Evolutionary conservation across 345 rosid species (phyloP).

Genomic region (Populus euphratica): DNA sequence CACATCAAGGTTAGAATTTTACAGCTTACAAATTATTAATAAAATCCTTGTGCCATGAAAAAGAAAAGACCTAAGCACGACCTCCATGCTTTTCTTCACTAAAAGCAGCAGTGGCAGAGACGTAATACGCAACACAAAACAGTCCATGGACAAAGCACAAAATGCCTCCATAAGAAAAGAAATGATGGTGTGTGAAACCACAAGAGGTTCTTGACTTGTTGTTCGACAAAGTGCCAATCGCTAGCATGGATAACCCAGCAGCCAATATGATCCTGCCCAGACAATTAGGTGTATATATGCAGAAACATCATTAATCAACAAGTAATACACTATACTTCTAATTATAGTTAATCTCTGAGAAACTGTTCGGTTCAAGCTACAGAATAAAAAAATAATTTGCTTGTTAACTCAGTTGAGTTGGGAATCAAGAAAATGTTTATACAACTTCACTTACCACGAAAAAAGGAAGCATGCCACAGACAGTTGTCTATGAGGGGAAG

Average conservation of each 20-base stretch:
- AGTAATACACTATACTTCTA: background rate
- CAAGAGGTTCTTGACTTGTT: conserved; percentile 72
- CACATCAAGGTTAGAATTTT: background rate
- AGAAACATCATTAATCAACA: background rate
- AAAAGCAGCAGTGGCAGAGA: conserved; percentile 64
- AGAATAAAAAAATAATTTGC: background rate
- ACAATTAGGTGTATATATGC: background rate
- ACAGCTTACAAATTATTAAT: background rate
- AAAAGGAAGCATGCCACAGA: conserved; percentile 67
- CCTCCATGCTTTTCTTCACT: conserved; percentile 37
- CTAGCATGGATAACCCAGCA: conserved; percentile 63
- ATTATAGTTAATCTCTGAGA: background rate
- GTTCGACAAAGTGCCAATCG: conserved; percentile 75
- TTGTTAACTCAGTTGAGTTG: background rate
- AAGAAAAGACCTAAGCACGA: conserved; percentile 8
- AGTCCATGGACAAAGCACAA: conserved; percentile 82
- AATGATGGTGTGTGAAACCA: conserved; percentile 85
- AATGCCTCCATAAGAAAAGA: conserved; percentile 84
- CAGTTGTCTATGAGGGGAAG: conserved; percentile 67
- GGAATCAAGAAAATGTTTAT: background rate
- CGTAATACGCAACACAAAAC: conserved; percentile 72
- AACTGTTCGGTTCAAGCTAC: background rate
- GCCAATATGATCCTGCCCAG: conserved; percentile 71
- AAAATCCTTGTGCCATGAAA: background rate
- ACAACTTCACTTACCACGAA: conserved; percentile 53